A percentile compares a stretch with the other conserved stretches of the same genome.
Conservation (phyloP, 1,284 basidiomycete genomes). For the Sanghuangporus sanghuang region DNA sequence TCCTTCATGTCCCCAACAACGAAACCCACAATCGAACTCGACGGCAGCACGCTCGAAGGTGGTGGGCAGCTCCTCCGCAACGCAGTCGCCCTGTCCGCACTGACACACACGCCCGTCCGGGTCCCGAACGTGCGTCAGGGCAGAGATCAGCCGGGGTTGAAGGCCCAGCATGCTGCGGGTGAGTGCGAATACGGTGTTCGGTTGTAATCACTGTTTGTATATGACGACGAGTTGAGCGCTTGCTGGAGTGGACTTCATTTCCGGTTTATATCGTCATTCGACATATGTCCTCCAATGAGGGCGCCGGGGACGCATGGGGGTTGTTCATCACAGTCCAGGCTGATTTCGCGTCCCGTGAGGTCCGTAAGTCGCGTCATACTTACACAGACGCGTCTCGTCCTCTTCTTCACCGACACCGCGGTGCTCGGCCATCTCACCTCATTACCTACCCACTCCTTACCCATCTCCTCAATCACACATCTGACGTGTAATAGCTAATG, state of each 20-base stretch:
- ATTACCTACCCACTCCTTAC: background rate
- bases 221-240: background rate
- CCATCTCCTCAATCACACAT: background rate
- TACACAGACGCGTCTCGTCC: background rate
- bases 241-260: background rate
- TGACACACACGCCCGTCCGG: slow-evolving; percentile 50
- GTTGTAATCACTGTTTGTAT: background rate
- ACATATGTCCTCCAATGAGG: background rate
- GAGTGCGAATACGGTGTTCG: slow-evolving; percentile 15
- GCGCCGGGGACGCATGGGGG: background rate
- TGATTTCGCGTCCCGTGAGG: background rate
- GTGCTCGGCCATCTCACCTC: background rate
- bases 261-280: background rate
- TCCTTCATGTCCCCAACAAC: background rate
- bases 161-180: slow-evolving; percentile 66
- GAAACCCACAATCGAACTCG: slow-evolving; percentile 23
- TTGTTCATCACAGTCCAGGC: background rate
- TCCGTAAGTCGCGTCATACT: background rate
- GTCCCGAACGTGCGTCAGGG: slow-evolving; percentile 55
- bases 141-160: slow-evolving; percentile 55
- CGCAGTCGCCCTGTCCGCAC: slow-evolving; percentile 52
- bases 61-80: slow-evolving; percentile 72
- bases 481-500: background rate
- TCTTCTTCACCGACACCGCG: background rate
- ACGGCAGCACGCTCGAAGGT: slow-evolving; percentile 48